phyloP scores from a whole-genome alignment of 345 rosid species.

The Eucalyptus dawsonii region DNA sequence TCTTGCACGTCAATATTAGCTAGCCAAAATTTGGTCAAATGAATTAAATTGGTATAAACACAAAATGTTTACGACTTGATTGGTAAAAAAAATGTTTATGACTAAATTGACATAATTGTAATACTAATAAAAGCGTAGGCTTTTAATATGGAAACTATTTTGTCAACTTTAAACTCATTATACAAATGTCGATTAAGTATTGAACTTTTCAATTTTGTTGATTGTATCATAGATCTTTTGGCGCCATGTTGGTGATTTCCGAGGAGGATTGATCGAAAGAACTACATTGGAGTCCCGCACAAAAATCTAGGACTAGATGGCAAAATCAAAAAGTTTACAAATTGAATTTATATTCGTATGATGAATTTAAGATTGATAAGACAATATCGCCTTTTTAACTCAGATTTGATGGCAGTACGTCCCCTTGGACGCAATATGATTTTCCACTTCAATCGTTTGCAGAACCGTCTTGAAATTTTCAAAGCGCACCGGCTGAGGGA shows the following conservation, averaged over 20 bases:
- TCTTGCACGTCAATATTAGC: background rate
- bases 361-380: background rate
- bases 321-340: background rate
- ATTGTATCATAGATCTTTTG: too few species aligned
- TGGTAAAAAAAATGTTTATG: too few species aligned
- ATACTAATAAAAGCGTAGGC: background rate
- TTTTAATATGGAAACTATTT: too few species aligned
- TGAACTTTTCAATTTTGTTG: background rate
- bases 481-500: background rate
- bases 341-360: background rate
- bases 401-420: background rate
- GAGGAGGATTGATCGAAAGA: accelerated
- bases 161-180: background rate
- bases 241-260: accelerated
- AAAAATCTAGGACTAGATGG: background rate
- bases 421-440: background rate
- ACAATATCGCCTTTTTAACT: background rate
- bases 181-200: background rate
- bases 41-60: background rate
- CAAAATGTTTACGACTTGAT: accelerated
- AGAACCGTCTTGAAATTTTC: background rate
- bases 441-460: background rate
- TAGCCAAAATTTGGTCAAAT: too few species aligned
- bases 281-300: background rate
- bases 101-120: too few species aligned